These are phyloP conservation scores for Euphorbia lathyris DNA, from an alignment of 345 rosid species.

Conservation along the genomic window DNA sequence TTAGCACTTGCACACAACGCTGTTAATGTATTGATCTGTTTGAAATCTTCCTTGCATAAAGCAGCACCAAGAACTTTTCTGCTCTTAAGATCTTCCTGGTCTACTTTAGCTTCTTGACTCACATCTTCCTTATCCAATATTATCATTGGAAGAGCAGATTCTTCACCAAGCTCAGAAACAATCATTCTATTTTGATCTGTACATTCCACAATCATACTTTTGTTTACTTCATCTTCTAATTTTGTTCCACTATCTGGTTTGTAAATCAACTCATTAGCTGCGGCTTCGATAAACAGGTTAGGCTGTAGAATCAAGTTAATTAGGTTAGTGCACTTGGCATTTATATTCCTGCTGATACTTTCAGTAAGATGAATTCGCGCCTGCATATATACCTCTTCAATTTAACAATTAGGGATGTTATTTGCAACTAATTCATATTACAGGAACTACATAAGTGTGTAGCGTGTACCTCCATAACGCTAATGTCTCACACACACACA, in stretches of 20 bases:
- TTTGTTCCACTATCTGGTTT: constrained; percentile 3
- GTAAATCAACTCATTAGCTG: constrained; percentile 21
- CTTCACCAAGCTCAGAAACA: constrained; percentile 25
- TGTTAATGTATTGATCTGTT: constrained; percentile 12
- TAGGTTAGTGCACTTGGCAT: constrained; percentile 10
- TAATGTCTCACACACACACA: background rate
- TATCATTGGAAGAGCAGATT: constrained; percentile 16
- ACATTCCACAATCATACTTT: constrained; percentile 1
- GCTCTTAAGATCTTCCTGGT: constrained; percentile 19
- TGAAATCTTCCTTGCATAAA: constrained; percentile 22
- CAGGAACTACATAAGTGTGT: background rate
- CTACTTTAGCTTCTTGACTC: constrained; percentile 18
- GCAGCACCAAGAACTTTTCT: constrained; percentile 11
- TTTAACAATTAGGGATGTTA: background rate
- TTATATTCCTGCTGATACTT: constrained; percentile 19
- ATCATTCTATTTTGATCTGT: constrained; percentile 14
- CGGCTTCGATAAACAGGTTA: constrained; percentile 27
- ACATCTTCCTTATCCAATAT: constrained; percentile 8
- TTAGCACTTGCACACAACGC: constrained; percentile 14
- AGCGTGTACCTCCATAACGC: background rate
- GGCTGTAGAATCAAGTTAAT: constrained; percentile 26
- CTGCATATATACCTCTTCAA: constrained; percentile 26
- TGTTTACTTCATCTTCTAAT: constrained; percentile 17
- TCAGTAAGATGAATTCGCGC: constrained; percentile 24
- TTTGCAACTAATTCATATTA: background rate